A percentile compares a stretch with the other conserved stretches of the same genome.
phyloP scores from a whole-genome alignment of 805 yeast genomes.

The Spathaspora girioi region DNA sequence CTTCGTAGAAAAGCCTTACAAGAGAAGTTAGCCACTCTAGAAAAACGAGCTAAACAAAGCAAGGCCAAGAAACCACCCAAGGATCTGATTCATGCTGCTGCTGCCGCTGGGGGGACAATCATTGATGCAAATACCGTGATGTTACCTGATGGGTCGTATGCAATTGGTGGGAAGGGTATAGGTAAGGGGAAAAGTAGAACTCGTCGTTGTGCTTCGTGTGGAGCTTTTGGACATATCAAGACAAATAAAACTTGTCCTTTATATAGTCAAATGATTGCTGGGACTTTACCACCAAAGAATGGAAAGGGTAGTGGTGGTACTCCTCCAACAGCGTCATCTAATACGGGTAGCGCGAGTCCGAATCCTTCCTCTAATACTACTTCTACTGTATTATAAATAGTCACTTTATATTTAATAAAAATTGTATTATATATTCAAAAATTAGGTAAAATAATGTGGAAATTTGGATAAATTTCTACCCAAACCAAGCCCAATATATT shows the following conservation, averaged over 20 bases:
- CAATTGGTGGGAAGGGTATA: constrained; percentile 61
- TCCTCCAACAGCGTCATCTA: not conserved
- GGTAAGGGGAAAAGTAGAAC: constrained; percentile 72
- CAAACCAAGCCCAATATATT: too few species aligned
- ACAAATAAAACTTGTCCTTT: constrained; percentile 91
- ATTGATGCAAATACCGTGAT: constrained; percentile 42
- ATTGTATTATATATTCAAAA: not conserved
- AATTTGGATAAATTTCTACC: not conserved
- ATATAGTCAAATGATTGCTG: constrained; percentile 44
- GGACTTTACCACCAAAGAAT: constrained; percentile 11
- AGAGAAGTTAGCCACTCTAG: constrained; percentile 78
- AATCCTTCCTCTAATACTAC: not conserved
- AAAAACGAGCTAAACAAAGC: constrained; percentile 51
- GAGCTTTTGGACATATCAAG: constrained; percentile 90
- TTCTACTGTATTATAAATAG: not conserved
- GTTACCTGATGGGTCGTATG: constrained; percentile 42
- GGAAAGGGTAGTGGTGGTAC: constrained; percentile 1
- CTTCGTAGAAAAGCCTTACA: constrained; percentile 73
- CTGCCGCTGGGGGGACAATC: constrained; percentile 40
- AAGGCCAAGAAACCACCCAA: constrained; percentile 31
- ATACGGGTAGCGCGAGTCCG: not conserved
- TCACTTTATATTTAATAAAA: not conserved
- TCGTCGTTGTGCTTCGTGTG: constrained; percentile 91
- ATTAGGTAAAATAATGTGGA: not conserved
- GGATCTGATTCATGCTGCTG: constrained; percentile 36